A percentile compares a stretch with the other conserved stretches of the same genome.
phyloP scores from a whole-genome alignment of 1,139 yeast genomes.

The Blastobotrys elegans region DNA sequence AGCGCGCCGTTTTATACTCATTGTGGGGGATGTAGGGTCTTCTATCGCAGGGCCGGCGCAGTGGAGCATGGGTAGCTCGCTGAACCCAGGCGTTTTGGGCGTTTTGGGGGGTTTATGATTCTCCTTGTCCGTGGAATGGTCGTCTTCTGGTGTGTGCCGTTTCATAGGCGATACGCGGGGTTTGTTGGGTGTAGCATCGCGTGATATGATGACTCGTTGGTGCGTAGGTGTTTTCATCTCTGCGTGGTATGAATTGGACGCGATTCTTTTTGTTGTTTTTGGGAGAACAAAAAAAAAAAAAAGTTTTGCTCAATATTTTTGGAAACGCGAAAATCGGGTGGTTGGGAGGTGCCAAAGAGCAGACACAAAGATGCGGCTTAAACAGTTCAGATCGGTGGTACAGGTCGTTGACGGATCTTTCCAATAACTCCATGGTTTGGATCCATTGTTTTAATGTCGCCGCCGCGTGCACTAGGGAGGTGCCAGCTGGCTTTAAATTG shows the following conservation, averaged over 20 bases:
- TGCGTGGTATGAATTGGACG: neutral
- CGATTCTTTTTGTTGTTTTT: neutral
- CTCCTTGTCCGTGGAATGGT: constrained; percentile 5
- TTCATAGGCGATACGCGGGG: neutral
- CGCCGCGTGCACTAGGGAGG: too few relatives aligned
- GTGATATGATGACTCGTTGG: constrained; percentile 4
- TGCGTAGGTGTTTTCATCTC: constrained; percentile 2
- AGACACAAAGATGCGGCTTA: too few relatives aligned
- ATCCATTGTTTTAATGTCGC: too few relatives aligned
- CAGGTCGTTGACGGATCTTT: too few relatives aligned
- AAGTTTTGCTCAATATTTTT: too few relatives aligned
- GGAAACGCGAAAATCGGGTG: too few relatives aligned
- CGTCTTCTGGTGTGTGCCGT: neutral
- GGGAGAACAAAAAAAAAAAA: too few relatives aligned
- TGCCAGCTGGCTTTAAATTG: too few relatives aligned
- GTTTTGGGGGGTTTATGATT: neutral
- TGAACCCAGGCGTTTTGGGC: constrained; percentile 2
- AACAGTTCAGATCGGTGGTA: too few relatives aligned
- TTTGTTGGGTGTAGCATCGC: constrained; percentile 4
- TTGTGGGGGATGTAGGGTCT: constrained; percentile 8
- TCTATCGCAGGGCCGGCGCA: constrained; percentile 10
- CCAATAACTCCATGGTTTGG: too few relatives aligned
- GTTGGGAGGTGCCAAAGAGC: too few relatives aligned
- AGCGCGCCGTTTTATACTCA: constrained; percentile 1
- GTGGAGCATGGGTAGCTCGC: neutral